Evolutionary conservation across 345 rosid species (phyloP).

Genomic region (Murraya koenigii): DNA sequence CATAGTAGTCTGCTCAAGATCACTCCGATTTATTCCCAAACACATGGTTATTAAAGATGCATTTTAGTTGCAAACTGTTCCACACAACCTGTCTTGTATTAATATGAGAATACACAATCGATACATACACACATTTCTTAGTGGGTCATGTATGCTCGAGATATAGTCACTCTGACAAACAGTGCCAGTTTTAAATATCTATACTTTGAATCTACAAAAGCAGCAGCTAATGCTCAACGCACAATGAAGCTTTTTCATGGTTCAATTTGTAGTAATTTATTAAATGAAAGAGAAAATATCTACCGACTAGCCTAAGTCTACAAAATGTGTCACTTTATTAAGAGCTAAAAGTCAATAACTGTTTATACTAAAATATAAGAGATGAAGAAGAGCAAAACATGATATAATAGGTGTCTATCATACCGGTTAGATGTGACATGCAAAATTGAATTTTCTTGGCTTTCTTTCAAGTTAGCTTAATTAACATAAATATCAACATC

Average conservation of each 20-base stretch:
- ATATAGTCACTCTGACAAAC: conserved; percentile 39
- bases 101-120: background rate
- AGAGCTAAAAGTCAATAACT: too few species aligned
- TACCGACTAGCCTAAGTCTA: too few species aligned
- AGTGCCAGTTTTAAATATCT: conserved; percentile 73
- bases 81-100: background rate
- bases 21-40: too few species aligned
- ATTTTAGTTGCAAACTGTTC: background rate
- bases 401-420: background rate
- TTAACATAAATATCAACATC: too few species aligned
- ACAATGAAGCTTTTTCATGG: conserved; percentile 52
- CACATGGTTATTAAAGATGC: background rate
- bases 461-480: too few species aligned
- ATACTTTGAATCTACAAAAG: conserved; percentile 60
- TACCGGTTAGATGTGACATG: background rate
- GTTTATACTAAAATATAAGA: too few species aligned
- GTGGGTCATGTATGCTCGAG: background rate
- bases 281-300: too few species aligned
- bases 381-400: too few species aligned
- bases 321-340: too few species aligned
- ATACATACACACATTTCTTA: background rate
- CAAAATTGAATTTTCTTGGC: background rate
- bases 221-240: conserved; percentile 60
- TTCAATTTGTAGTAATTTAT: too few species aligned
- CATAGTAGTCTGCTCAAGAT: too few species aligned